Base-by-base conservation (phyloP, 2,329 filamentous ascomycete species). In the Penicillium palitans region DNA sequence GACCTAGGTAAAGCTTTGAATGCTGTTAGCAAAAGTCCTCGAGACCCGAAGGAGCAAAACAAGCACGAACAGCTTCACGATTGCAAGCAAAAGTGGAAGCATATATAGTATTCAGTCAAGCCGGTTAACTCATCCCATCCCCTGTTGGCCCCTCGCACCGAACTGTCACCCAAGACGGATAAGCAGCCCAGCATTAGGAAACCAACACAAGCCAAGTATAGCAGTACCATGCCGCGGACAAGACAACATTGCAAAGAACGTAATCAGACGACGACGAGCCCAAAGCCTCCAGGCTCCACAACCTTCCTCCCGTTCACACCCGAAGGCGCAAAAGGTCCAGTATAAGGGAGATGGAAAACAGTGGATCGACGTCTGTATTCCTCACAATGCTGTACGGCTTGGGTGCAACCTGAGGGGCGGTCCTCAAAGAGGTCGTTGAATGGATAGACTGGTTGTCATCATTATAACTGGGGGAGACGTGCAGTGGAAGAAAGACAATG, bases 361-460 rank as follows among this genome's bases (percentile, higher is more conserved):
- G 47, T 62, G 61, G 70, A 71, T 70, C 66, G 61, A 54, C 47
- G 35, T 17, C 57, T 68, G 65, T 59, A 61, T 55, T 55, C 45
- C 54, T 59, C 52, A 49, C 50, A 58, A 55, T 60, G 62, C 58
- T 61, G 59, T 47, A 40, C 52, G 60, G 58, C 65, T 41, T 52
- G 47, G 52, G 63, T 67, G 61, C 65, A 58, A 69, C 69, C 64
- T 70, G 69, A 74, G 68, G 69, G 74, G 73, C 67, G 74, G 73
- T 74, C 73, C 70, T 71, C 71, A 54, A 61, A 65, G 71, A 75
- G 76, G 76, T 84, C 81, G 74, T 84, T 82, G 82, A 84, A 84
- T 84, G 82, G 82, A 84, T 84, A 81, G 80, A 84, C 82, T 84
- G 74, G 79, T 78, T 83, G 80, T 83, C 82, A 82, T 84, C 82